Evolutionary conservation across 345 rosid species (phyloP).

Genomic region (Salix viminalis): DNA sequence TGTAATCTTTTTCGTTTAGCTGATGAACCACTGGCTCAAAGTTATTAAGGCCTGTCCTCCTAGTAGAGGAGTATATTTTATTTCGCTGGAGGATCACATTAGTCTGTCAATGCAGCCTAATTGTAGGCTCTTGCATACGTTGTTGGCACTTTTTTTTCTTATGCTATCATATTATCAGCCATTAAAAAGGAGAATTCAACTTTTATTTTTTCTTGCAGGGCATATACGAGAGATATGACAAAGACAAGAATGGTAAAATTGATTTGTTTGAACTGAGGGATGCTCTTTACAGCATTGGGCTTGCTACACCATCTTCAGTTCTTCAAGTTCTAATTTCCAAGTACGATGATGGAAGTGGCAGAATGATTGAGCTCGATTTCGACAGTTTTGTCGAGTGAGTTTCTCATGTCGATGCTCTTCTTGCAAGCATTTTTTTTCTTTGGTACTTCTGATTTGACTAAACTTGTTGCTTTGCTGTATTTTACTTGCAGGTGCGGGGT

Average conservation of each 20-base stretch:
- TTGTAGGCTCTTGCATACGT: neutral
- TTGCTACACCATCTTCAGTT: constrained; percentile 57
- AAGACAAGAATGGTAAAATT: constrained; percentile 61
- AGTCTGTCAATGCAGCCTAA: neutral
- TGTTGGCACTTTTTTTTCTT: neutral
- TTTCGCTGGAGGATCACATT: neutral
- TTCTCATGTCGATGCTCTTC: neutral
- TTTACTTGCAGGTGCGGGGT: constrained; percentile 57
- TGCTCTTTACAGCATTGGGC: constrained; percentile 56
- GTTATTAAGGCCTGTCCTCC: neutral
- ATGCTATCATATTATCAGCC: neutral
- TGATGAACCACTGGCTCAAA: neutral
- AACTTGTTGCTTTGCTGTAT: neutral
- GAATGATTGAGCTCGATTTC: constrained; percentile 45
- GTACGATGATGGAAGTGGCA: constrained; percentile 47
- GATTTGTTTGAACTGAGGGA: constrained; percentile 55
- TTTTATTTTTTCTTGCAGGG: constrained; percentile 29
- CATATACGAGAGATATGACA: constrained; percentile 60
- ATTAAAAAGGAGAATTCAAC: neutral
- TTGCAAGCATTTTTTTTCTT: neutral
- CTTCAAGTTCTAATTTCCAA: constrained; percentile 48
- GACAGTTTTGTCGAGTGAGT: constrained; percentile 67
- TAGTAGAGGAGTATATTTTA: neutral
- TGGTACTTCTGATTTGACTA: neutral
- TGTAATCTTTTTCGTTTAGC: neutral